A percentile compares a stretch with the other conserved stretches of the same genome.
These are phyloP conservation scores for Teunomyces atbi DNA, from an alignment of 805 yeast genomes.

Conservation along the genomic window DNA sequence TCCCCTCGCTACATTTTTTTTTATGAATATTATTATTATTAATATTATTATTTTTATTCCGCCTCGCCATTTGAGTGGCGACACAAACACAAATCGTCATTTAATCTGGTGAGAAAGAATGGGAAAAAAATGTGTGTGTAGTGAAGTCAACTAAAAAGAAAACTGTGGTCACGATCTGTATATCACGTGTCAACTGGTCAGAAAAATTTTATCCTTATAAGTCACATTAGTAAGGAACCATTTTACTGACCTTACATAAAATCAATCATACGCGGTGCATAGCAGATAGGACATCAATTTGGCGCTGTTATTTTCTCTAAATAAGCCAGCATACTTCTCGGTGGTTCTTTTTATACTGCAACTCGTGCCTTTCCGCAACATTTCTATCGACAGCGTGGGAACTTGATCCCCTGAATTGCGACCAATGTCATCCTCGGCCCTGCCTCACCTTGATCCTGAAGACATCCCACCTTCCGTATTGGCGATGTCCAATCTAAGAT, in stretches of 20 bases:
- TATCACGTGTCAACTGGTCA: not conserved
- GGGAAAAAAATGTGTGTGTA: not conserved
- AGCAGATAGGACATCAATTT: slow-evolving; percentile 2
- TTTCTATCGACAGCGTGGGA: not conserved
- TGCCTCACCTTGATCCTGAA: slow-evolving; percentile 1
- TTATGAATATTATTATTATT: too few relatives aligned
- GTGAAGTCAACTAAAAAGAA: not conserved
- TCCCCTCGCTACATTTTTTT: too few relatives aligned
- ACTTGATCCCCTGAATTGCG: not conserved
- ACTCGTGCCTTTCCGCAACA: not conserved
- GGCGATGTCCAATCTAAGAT: slow-evolving; percentile 57
- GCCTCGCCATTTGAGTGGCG: too few relatives aligned
- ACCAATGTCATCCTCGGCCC: not conserved
- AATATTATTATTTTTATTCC: too few relatives aligned
- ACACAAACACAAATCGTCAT: too few relatives aligned
- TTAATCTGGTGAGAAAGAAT: too few relatives aligned
- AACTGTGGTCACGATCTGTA: not conserved
- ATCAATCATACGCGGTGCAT: not conserved
- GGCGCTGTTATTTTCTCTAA: not conserved
- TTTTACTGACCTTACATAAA: not conserved
- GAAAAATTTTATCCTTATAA: not conserved
- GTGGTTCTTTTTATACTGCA: too few relatives aligned
- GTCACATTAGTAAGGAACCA: too few relatives aligned
- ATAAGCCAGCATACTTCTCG: not conserved
- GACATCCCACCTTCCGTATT: slow-evolving; percentile 48